Evolutionary conservation across 768 basidiomycete genomes (phyloP).

Genomic region (Baorangia bicolor): DNA sequence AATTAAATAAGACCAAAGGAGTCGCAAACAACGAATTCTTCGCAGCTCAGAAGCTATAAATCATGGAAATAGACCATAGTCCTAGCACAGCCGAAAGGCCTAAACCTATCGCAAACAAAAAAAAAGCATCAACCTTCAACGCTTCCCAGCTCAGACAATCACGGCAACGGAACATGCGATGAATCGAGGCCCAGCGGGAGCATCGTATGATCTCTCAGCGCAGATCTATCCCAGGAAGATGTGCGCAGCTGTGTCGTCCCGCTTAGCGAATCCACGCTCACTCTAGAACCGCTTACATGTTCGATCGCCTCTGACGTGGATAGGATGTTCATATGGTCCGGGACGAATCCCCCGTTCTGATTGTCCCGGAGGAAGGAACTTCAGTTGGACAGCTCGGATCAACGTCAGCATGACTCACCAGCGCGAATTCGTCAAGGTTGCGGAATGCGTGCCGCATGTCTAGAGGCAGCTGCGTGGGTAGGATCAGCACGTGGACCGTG

Average conservation of each 20-base stretch:
- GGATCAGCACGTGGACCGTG: constrained; percentile 66
- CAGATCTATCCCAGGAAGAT: constrained; percentile 48
- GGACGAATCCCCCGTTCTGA: constrained; percentile 52
- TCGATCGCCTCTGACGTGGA: constrained; percentile 52
- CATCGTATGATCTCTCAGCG: constrained; percentile 50
- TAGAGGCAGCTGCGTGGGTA: constrained; percentile 72
- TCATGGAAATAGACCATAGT: background rate
- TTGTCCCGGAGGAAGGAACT: background rate
- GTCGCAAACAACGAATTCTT: background rate
- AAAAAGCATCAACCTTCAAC: no score
- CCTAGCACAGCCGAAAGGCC: background rate
- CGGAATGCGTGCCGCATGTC: constrained; percentile 70
- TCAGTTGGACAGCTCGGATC: background rate
- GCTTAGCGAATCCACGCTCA: constrained; percentile 1
- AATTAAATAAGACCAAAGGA: background rate
- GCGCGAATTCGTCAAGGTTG: constrained; percentile 58
- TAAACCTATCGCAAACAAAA: background rate
- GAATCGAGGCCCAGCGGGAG: constrained; percentile 56
- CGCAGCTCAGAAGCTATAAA: background rate
- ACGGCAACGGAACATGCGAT: constrained; percentile 19
- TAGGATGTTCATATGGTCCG: constrained; percentile 79
- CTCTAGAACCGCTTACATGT: constrained; percentile 54
- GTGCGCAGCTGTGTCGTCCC: constrained; percentile 46
- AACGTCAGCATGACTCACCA: constrained; percentile 43
- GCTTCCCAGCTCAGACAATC: background rate